These are phyloP conservation scores for Xylaria nigripes DNA, from an alignment of 495 filamentous ascomycete species.

Conservation along the genomic window DNA sequence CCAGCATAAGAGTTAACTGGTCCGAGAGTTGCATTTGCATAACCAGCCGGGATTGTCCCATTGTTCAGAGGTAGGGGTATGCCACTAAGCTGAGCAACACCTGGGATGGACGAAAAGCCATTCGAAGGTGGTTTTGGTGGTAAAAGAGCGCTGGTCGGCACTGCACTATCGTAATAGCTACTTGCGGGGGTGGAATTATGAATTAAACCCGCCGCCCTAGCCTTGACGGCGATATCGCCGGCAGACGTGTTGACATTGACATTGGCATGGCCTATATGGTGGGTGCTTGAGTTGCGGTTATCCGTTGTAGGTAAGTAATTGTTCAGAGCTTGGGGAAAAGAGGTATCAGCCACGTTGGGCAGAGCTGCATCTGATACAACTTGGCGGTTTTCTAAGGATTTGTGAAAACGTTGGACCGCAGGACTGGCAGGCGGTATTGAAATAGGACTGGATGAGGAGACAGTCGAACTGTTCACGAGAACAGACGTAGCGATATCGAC, in stretches of 20 bases:
- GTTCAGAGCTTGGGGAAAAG: constrained; percentile 12
- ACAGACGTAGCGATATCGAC: constrained; percentile 20
- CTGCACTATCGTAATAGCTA: constrained; percentile 26
- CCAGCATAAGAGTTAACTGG: too few species aligned
- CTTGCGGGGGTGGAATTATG: constrained; percentile 6
- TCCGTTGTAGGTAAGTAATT: constrained; percentile 7
- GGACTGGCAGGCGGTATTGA: constrained; percentile 2
- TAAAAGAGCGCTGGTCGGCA: constrained; percentile 48
- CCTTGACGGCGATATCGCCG: too few species aligned
- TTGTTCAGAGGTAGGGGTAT: constrained; percentile 6
- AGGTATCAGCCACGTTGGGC: constrained; percentile 1
- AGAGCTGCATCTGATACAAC: constrained; percentile 7
- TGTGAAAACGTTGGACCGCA: constrained; percentile 12
- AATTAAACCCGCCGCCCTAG: too few species aligned
- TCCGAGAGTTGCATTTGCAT: constrained; percentile 14
- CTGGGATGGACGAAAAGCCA: constrained; percentile 10
- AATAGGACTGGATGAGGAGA: constrained; percentile 5
- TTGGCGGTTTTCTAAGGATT: constrained; percentile 11
- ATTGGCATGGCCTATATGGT: too few species aligned
- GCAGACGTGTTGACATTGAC: too few species aligned
- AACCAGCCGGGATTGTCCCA: neutral
- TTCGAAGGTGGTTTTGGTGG: constrained; percentile 48
- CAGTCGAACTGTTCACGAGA: constrained; percentile 13
- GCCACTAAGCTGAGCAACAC: constrained; percentile 11
- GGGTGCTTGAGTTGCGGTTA: too few species aligned